phyloP scores from a whole-genome alignment of 176 grass and related monocot genomes.

The Ampelocalamus luodianensis region DNA sequence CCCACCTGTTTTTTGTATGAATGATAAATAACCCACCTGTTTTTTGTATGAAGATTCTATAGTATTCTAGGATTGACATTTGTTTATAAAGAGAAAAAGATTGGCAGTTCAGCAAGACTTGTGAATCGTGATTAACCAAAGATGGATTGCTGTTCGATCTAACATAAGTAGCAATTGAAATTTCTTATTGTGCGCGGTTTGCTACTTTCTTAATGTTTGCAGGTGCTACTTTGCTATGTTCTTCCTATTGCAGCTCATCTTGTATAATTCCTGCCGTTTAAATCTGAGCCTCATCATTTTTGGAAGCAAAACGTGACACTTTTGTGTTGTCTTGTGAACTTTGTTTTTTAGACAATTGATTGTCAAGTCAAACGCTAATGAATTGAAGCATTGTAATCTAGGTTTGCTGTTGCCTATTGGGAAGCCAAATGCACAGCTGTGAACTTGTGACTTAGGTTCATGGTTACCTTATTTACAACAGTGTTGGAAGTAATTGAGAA shows the following conservation, averaged over 20 bases:
- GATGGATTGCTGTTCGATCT: not conserved
- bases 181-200: not conserved
- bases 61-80: not conserved
- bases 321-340: not conserved
- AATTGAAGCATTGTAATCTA: not conserved
- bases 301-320: not conserved
- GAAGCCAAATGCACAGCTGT: not conserved
- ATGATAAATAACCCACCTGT: not conserved
- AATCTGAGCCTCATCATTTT: not conserved
- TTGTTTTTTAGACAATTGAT: not conserved
- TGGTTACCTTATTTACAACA: not conserved
- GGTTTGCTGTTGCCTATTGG: not conserved
- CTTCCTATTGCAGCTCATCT: not conserved
- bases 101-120: not conserved
- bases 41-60: not conserved
- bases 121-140: not conserved
- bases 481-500: not conserved
- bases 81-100: not conserved
- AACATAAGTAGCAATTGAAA: not conserved
- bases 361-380: not conserved
- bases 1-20: not conserved
- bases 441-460: not conserved
- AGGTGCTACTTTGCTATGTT: not conserved
- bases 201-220: not conserved
- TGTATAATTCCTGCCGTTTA: not conserved